Evolutionary conservation across 176 grass and related monocot genomes (phyloP).

Genomic region (Eleusine indica): DNA sequence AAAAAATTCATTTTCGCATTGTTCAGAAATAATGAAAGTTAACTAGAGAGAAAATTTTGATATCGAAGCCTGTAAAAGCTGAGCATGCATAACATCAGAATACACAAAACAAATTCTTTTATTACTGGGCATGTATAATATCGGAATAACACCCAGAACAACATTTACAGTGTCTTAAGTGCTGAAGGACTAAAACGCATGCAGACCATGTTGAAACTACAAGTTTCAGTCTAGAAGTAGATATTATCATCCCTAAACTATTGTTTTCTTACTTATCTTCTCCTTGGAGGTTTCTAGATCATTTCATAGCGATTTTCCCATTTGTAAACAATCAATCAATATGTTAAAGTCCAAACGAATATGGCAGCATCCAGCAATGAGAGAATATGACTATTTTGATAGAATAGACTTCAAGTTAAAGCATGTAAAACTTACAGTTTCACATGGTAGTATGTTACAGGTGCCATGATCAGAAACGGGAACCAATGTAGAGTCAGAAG

Average conservation of each 20-base stretch:
- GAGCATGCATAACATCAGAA: background rate
- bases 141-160: background rate
- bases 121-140: background rate
- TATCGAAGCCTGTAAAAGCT: background rate
- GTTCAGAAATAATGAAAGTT: conserved; percentile 4
- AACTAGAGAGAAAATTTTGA: background rate
- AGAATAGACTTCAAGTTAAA: conserved; percentile 24
- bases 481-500: conserved; percentile 87
- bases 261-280: background rate
- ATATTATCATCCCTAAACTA: background rate
- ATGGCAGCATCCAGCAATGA: background rate
- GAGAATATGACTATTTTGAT: background rate
- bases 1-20: background rate
- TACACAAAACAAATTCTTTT: background rate
- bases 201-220: background rate
- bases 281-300: background rate
- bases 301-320: conserved; percentile 2
- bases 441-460: conserved; percentile 88
- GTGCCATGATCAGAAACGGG: conserved; percentile 75
- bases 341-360: conserved; percentile 25
- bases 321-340: conserved; percentile 1
- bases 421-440: conserved; percentile 66
- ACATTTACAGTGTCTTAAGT: background rate
- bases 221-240: background rate
- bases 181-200: background rate